Evolutionary conservation across 2,329 filamentous ascomycete genomes (phyloP).

Genomic region (Dichotomopilus funicola): DNA sequence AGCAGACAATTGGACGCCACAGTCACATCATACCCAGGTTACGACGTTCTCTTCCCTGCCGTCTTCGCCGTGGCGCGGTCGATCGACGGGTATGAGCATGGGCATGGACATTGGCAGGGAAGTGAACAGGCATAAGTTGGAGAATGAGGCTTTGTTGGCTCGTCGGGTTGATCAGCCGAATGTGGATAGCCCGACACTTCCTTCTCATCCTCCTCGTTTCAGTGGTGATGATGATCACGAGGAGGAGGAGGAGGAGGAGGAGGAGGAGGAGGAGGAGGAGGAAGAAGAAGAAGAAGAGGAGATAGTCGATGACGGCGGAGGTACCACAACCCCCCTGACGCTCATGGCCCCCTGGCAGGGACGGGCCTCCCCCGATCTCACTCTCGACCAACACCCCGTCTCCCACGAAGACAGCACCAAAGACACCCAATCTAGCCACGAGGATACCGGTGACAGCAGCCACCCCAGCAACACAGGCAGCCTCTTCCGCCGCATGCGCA

Average conservation of each 20-base stretch:
- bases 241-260: constrained; percentile 1
- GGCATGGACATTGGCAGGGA: too few relatives aligned
- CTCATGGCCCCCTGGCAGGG: constrained; percentile 3
- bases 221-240: background rate
- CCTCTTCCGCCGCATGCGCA: constrained; percentile 37
- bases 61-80: constrained; percentile 26
- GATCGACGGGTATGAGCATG: background rate
- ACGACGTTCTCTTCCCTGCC: constrained; percentile 30
- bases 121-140: too few relatives aligned
- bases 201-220: constrained; percentile 3
- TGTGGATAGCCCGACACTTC: background rate
- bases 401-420: background rate
- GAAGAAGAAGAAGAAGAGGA: background rate
- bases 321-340: constrained; percentile 8
- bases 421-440: background rate
- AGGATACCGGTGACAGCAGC: constrained; percentile 10
- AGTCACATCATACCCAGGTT: constrained; percentile 31
- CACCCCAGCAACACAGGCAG: constrained; percentile 15
- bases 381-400: background rate
- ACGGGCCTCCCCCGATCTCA: background rate
- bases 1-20: constrained; percentile 29
- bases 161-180: too few relatives aligned
- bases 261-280: background rate
- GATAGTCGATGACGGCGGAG: background rate
- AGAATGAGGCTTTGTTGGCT: too few relatives aligned